Evolutionary conservation across 2,329 filamentous ascomycete genomes (phyloP), one percentile per base, ranked within the genome.

Genomic region (Exophiala bonariae): DNA sequence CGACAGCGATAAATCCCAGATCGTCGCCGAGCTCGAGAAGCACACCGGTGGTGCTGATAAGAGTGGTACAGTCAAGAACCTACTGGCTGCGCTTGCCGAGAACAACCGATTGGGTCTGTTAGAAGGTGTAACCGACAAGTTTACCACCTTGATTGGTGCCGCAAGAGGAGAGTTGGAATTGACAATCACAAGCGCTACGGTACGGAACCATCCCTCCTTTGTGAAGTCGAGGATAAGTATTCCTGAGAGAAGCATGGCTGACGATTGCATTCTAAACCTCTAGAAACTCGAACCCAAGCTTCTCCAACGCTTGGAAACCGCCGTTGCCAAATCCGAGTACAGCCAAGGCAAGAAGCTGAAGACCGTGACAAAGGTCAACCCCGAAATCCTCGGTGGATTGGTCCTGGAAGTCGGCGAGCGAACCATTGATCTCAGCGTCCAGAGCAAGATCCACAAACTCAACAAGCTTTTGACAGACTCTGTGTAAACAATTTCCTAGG

Each of bases 401-500:
- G 75, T 99, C 59, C 92, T 99, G 66, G 92, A 97, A 78, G 87
- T 97, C 61, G 92, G 91, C 66, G 92, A 97, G 81, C 87, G 92
- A 68, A 97, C 92, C 71, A 96, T 99, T 68, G 93, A 99, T 76
- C 86, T 96, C 62, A 93, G 87, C 74, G 91, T 99, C 66, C 92
- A 92, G 40, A 80, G 87, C 70, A 95, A 92, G 82, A 86, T 99
- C 74, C 82, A 88, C 71, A 95, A 90, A 84, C 89, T 99, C 83
- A 99, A 99, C 89, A 99, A 97, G 86, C 85, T 96, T 71, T 87
- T 99, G 69, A 91, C 82, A 63, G 93, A 99, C 76, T 81, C 86
- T 73, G 80, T 99, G 87, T 99, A 96, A 88, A 47, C 6, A 26
- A 26, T n/a, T n/a, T n/a, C n/a, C n/a, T n/a, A n/a, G n/a, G n/a